Conservation (phyloP, 768 basidiomycete species). For the Tylopilus sp. region DNA sequence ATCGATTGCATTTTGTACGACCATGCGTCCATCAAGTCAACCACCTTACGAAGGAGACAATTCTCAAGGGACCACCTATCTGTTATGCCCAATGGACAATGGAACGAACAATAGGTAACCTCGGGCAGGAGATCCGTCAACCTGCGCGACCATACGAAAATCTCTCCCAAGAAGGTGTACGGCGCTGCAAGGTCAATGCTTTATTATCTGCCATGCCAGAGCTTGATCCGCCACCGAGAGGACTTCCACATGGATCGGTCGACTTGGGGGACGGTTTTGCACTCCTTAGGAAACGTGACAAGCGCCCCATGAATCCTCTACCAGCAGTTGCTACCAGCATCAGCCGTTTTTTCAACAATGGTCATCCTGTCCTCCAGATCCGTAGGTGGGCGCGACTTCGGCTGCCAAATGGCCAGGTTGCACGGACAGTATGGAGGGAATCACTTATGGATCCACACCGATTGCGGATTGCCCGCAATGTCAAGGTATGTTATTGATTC, state of each 20-base stretch:
- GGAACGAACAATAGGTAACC: background rate
- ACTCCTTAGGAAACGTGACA: too few relatives aligned
- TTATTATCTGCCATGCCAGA: background rate
- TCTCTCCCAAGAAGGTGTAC: background rate
- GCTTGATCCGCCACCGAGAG: background rate
- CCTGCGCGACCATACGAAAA: background rate
- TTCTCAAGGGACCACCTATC: background rate
- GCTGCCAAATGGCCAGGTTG: too few relatives aligned
- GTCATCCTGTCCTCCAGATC: too few relatives aligned
- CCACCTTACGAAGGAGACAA: background rate
- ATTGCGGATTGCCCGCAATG: too few relatives aligned
- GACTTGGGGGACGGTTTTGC: background rate
- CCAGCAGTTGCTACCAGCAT: too few relatives aligned
- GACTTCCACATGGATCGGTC: background rate
- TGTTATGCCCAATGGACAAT: background rate
- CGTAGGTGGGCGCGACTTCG: too few relatives aligned
- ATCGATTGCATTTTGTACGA: background rate
- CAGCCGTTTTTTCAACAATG: too few relatives aligned
- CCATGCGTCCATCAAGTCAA: background rate
- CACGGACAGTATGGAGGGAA: too few relatives aligned
- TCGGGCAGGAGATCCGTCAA: background rate
- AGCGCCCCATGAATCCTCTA: too few relatives aligned
- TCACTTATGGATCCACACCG: too few relatives aligned
- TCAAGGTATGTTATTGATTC: too few relatives aligned
- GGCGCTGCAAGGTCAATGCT: background rate